Percentiles rank a stretch among this genome's conserved stretches.
Evolutionary conservation across 352 stramenopile species (phyloP).

Genomic region (Globisporangium okanoganense): DNA sequence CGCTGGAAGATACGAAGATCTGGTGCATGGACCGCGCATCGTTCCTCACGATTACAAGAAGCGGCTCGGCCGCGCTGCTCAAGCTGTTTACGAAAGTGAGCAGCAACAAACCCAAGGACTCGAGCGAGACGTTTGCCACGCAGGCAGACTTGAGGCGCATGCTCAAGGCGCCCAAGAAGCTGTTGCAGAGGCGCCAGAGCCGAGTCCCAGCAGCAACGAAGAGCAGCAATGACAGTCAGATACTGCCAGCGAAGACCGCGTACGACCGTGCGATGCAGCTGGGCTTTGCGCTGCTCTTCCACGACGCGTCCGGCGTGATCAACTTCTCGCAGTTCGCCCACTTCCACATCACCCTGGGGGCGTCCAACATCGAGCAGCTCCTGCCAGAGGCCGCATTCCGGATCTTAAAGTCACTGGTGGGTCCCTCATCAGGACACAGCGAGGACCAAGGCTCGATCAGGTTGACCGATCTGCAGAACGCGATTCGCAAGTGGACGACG

Average conservation of each 20-base stretch:
- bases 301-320: slow-evolving; percentile 65
- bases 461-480: slow-evolving; percentile 38
- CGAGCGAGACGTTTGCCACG: slow-evolving; percentile 56
- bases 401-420: slow-evolving; percentile 48
- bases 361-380: slow-evolving; percentile 67
- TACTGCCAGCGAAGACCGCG: slow-evolving; percentile 20
- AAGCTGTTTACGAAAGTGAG: slow-evolving; percentile 73
- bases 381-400: slow-evolving; percentile 76
- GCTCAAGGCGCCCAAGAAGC: slow-evolving; percentile 37
- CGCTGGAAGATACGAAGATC: slow-evolving; percentile 85
- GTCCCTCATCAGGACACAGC: slow-evolving; percentile 6
- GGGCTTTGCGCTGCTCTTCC: slow-evolving; percentile 64
- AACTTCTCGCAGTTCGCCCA: slow-evolving; percentile 89
- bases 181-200: slow-evolving; percentile 27
- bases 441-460: slow-evolving; percentile 42
- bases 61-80: slow-evolving; percentile 68
- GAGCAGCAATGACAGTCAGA: background rate
- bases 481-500: slow-evolving; percentile 44
- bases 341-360: slow-evolving; percentile 79
- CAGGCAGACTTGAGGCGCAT: slow-evolving; percentile 54
- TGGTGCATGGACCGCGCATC: slow-evolving; percentile 91
- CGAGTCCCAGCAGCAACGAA: slow-evolving; percentile 3
- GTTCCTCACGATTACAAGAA: slow-evolving; percentile 83
- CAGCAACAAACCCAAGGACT: slow-evolving; percentile 28
- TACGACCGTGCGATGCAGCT: slow-evolving; percentile 60